Percentiles rank a stretch among this genome's conserved stretches.
Evolutionary conservation across 352 stramenopile species (phyloP).

Genomic region (Phytophthora foliorum): DNA sequence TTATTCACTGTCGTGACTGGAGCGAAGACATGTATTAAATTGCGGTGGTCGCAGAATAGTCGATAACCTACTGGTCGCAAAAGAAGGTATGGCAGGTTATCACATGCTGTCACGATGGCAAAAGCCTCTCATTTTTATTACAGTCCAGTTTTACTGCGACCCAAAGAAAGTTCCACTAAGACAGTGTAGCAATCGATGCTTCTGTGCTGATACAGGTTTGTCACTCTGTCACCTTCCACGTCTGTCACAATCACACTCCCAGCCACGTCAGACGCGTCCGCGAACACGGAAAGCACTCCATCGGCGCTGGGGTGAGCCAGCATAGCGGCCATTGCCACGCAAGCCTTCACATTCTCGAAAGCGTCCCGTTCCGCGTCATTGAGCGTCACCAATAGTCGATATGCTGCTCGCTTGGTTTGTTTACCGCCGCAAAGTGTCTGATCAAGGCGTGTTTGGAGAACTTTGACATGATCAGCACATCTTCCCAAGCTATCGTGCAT

Average conservation of each 20-base stretch:
- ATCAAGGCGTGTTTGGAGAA: constrained; percentile 11
- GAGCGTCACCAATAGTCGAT: no score
- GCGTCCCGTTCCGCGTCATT: no score
- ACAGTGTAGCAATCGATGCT: neutral
- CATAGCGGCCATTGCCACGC: neutral
- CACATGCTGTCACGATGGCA: constrained; percentile 28
- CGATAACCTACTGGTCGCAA: constrained; percentile 5
- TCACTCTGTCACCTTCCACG: neutral
- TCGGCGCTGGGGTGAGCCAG: constrained; percentile 3
- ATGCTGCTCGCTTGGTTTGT: neutral
- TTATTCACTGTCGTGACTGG: constrained; percentile 4
- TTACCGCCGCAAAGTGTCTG: constrained; percentile 1
- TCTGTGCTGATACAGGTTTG: neutral
- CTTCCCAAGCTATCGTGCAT: constrained; percentile 8
- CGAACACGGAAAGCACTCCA: constrained; percentile 3
- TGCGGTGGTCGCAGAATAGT: constrained; percentile 12
- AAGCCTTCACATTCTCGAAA: no score
- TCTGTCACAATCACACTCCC: constrained; percentile 15
- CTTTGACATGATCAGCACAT: constrained; percentile 2
- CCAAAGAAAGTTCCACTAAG: neutral
- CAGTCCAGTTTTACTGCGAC: constrained; percentile 12
- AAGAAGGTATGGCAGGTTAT: constrained; percentile 26
- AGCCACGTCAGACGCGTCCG: constrained; percentile 2
- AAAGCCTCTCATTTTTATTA: neutral
- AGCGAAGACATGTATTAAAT: constrained; percentile 14